Evolutionary conservation across 2,329 filamentous ascomycete species (phyloP).

Genomic region (Fusarium secorum): DNA sequence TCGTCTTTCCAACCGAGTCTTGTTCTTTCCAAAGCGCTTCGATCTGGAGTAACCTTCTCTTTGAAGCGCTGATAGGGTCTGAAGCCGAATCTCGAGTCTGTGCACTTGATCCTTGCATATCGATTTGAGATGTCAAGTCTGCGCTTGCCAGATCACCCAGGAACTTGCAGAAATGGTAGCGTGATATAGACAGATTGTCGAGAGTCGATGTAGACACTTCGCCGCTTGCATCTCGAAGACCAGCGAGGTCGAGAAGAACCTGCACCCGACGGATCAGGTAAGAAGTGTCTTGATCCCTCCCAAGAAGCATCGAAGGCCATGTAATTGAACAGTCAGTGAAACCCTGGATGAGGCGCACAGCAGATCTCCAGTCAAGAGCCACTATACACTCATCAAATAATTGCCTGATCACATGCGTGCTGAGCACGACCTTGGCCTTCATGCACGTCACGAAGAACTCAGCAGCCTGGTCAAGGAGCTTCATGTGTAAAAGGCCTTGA

Average conservation of each 20-base stretch:
- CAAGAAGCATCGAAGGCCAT: slow-evolving; percentile 40
- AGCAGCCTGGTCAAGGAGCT: slow-evolving; percentile 54
- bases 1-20: slow-evolving; percentile 41
- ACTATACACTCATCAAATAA: slow-evolving; percentile 54
- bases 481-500: slow-evolving; percentile 57
- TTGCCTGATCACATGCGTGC: slow-evolving; percentile 45
- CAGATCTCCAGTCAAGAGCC: slow-evolving; percentile 51
- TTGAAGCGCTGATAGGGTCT: slow-evolving; percentile 6
- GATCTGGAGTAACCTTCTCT: slow-evolving; percentile 45
- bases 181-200: slow-evolving; percentile 41
- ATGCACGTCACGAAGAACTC: slow-evolving; percentile 53
- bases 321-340: slow-evolving; percentile 39
- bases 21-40: slow-evolving; percentile 48
- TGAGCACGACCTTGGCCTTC: slow-evolving; percentile 45
- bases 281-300: slow-evolving; percentile 28
- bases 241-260: slow-evolving; percentile 50
- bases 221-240: slow-evolving; percentile 30
- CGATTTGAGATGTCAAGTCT: slow-evolving; percentile 15
- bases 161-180: slow-evolving; percentile 30
- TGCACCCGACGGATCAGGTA: slow-evolving; percentile 46
- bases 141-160: slow-evolving; percentile 32
- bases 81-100: neutral
- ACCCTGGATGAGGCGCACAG: slow-evolving; percentile 44
- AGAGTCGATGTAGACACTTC: slow-evolving; percentile 24
- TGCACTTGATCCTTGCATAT: neutral